Conservation (phyloP, 495 filamentous ascomycete genomes). For the Barbatosphaeria neglecta region DNA sequence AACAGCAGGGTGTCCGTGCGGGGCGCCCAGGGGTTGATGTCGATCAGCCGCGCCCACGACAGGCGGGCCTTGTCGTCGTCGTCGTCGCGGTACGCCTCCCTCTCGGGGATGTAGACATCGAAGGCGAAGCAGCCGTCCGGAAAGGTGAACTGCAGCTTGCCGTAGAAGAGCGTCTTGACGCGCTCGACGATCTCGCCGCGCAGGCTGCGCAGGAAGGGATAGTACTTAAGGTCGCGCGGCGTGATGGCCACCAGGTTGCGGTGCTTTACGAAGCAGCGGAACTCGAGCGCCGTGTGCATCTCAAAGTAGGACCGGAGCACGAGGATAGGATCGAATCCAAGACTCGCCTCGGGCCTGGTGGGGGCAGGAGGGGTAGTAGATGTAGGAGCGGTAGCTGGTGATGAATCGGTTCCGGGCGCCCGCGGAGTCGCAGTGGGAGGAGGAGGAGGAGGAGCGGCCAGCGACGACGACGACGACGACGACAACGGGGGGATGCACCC, state of each 20-base stretch:
- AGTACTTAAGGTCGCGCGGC: conserved; percentile 85
- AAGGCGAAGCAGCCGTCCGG: conserved; percentile 77
- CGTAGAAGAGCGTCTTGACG: conserved; percentile 63
- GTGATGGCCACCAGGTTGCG: conserved; percentile 68
- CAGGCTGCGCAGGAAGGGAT: conserved; percentile 64
- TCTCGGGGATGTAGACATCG: conserved; percentile 80
- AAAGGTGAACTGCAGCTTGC: conserved; percentile 60
- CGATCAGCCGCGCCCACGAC: conserved; percentile 66
- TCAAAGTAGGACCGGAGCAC: conserved; percentile 79
- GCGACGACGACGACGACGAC: no score
- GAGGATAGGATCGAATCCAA: conserved; percentile 37
- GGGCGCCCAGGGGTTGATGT: conserved; percentile 92
- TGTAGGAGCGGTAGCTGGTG: conserved; percentile 24
- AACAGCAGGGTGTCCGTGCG: conserved; percentile 84
- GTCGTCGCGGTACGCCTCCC: conserved; percentile 22
- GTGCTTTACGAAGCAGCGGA: conserved; percentile 83
- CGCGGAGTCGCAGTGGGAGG: no score
- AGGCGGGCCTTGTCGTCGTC: conserved; percentile 12
- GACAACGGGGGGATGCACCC: no score
- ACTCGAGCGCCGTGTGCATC: conserved; percentile 82
- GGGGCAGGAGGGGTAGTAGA: conserved; percentile 7
- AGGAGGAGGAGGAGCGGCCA: no score
- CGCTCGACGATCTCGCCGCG: conserved; percentile 45
- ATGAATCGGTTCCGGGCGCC: no score
- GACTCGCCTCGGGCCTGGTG: background rate